Base-by-base conservation (phyloP, 2,329 filamentous ascomycete genomes). In the Colletotrichum shisoi region DNA sequence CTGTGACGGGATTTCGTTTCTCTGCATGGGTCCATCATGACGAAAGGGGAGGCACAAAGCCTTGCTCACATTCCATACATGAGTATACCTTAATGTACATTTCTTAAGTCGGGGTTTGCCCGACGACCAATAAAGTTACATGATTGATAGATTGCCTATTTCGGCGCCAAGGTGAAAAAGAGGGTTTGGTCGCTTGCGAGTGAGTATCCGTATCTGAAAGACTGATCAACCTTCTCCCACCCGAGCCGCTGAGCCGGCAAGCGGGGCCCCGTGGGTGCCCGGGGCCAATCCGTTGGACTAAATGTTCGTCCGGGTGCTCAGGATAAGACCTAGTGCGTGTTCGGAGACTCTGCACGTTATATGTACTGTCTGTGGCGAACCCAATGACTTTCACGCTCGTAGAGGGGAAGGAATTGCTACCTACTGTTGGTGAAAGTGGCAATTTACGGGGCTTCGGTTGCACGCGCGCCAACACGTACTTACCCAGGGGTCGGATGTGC, bases 291-390 rank as follows among this genome's bases (percentile, higher is more conserved):
- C 54, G 61, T 64, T 64, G 64, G 61, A 9, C 17, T 44, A 44
- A 54, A 60, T 9, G 44, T 59, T 60, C 54, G 24, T 53, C 64
- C 64, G 61, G 49, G 56, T 46, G 54, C 34, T 54, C 54, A 34
- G 31, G 31, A 34, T 34, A 34, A 9, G 8, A 34, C 8, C 7
- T 9, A 34, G 31, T 34, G 8, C 31, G 31, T 34, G 31, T 34
- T 8, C 7, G 2, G 31, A 34, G 31, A 34, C 31, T 34, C 31
- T 34, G 7, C 9, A 11, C 31, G 9, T 8, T 31, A 8, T 34
- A 34, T 7, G 8, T 11, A 34, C 31, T 34, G 8, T 34, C 31
- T 34, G 31, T 8, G 2, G 31, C 31, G 7, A 34, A 34, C 31
- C 31, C 31, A 9, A 34, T 8, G 2, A 34, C 31, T 34, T 34